phyloP scores from a whole-genome alignment of 371 early-diverging fungal species.

The Lichtheimia ramosa region DNA sequence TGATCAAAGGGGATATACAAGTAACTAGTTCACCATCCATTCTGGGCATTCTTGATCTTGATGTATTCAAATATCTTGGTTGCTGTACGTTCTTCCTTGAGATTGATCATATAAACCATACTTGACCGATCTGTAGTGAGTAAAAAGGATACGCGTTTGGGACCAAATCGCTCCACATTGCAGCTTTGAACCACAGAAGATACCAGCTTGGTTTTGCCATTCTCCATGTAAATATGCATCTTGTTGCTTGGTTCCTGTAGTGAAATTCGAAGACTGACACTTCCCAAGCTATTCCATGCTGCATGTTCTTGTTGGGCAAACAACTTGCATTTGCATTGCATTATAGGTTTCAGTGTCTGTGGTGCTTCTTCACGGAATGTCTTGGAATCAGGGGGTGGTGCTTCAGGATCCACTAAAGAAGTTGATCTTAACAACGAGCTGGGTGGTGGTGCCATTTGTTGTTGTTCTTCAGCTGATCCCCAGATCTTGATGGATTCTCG shows the following conservation, averaged over 20 bases:
- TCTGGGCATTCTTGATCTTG: slow-evolving; percentile 32
- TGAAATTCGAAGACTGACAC: slow-evolving; percentile 35
- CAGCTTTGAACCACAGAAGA: slow-evolving; percentile 40
- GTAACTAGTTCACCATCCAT: slow-evolving; percentile 37
- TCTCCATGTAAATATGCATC: slow-evolving; percentile 47
- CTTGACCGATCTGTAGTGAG: slow-evolving; percentile 30
- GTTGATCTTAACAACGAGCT: background rate
- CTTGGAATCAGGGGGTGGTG: slow-evolving; percentile 9
- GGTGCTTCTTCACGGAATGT: slow-evolving; percentile 34
- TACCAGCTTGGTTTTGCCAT: slow-evolving; percentile 42
- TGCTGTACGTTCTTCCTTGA: slow-evolving; percentile 43
- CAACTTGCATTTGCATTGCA: slow-evolving; percentile 46
- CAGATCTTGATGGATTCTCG: slow-evolving; percentile 12
- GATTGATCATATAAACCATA: slow-evolving; percentile 46
- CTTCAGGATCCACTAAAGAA: background rate
- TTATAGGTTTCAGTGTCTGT: slow-evolving; percentile 37
- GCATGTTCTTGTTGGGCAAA: slow-evolving; percentile 41
- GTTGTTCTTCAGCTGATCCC: background rate
- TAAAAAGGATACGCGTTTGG: slow-evolving; percentile 39
- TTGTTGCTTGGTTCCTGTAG: slow-evolving; percentile 42
- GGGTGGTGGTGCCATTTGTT: background rate
- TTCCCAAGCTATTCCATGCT: slow-evolving; percentile 46
- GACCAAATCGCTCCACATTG: slow-evolving; percentile 34
- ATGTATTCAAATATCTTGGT: slow-evolving; percentile 43
- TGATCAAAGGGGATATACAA: too few species aligned